phyloP scores from a whole-genome alignment of 2,329 filamentous ascomycete species.

The Amesomyces nigricolor region DNA sequence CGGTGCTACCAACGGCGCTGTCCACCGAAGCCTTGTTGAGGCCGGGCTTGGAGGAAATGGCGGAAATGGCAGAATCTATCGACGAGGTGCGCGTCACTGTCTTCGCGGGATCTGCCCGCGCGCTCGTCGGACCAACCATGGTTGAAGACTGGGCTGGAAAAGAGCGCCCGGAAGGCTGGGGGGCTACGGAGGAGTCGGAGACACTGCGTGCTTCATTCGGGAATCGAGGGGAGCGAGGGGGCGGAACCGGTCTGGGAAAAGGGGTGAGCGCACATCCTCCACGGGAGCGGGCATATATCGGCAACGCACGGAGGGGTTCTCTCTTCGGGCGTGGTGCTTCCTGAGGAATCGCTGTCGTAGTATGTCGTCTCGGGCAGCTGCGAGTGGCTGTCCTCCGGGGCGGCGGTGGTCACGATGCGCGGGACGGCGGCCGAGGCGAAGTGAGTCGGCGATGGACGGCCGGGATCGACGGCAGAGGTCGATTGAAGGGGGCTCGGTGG shows the following conservation, averaged over 20 bases:
- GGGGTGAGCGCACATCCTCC: not conserved
- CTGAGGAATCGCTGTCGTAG: constrained; percentile 36
- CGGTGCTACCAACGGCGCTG: constrained; percentile 55
- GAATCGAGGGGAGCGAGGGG: constrained; percentile 25
- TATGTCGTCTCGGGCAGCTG: constrained; percentile 31
- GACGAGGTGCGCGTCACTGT: constrained; percentile 68
- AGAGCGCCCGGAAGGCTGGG: constrained; percentile 40
- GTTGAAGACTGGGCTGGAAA: constrained; percentile 34
- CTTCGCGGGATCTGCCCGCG: constrained; percentile 37
- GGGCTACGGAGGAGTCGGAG: constrained; percentile 39
- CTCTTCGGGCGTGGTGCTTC: constrained; percentile 30
- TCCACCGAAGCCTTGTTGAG: constrained; percentile 56
- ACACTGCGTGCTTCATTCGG: constrained; percentile 48
- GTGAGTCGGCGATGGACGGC: constrained; percentile 36
- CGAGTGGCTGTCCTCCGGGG: constrained; percentile 26
- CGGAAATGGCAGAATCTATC: constrained; percentile 88
- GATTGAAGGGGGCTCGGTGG: constrained; percentile 47
- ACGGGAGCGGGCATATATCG: not conserved
- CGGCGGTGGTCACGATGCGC: constrained; percentile 31
- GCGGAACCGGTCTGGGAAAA: constrained; percentile 13
- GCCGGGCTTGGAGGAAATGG: constrained; percentile 57
- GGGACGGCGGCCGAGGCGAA: constrained; percentile 33
- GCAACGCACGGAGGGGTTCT: constrained; percentile 31
- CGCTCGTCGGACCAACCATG: constrained; percentile 45
- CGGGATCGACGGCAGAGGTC: constrained; percentile 38